Conservation (phyloP, 192 early-diverging fungal genomes). For the Pilobolus umbonatus region DNA sequence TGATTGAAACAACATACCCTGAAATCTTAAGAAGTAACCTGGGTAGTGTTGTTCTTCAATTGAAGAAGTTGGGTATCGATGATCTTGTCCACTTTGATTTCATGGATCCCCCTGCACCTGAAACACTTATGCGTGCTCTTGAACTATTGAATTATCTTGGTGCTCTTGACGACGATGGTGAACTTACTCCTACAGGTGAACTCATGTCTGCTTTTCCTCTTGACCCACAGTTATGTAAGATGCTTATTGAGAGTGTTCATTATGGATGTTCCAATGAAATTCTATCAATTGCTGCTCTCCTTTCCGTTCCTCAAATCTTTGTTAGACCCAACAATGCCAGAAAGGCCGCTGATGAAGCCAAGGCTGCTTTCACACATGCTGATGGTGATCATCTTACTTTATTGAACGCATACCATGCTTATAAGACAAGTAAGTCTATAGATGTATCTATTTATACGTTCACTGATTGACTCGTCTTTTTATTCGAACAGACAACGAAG, state of each 20-base stretch:
- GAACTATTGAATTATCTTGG: conserved; percentile 94
- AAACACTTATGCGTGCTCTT: conserved; percentile 96
- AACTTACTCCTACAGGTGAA: conserved; percentile 79
- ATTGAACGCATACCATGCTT: conserved; percentile 95
- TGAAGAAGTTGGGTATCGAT: conserved; percentile 96
- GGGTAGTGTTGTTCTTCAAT: conserved; percentile 92
- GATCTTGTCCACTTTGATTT: conserved; percentile 99
- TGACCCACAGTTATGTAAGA: conserved; percentile 93
- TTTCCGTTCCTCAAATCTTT: conserved; percentile 88
- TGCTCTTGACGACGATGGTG: conserved; percentile 92
- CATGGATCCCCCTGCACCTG: conserved; percentile 98
- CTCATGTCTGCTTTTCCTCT: conserved; percentile 95
- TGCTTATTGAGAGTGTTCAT: conserved; percentile 81
- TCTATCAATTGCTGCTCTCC: conserved; percentile 90
- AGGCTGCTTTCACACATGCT: conserved; percentile 87
- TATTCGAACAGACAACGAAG: conserved; percentile 39
- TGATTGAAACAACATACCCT: conserved; percentile 97
- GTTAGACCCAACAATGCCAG: conserved; percentile 87
- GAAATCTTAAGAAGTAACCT: conserved; percentile 97
- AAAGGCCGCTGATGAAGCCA: conserved; percentile 85
- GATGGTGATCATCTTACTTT: conserved; percentile 97
- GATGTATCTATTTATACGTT: neutral
- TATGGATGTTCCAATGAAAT: conserved; percentile 92
- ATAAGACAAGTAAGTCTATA: conserved; percentile 56
- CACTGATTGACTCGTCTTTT: neutral